Percentiles rank a stretch among this genome's conserved stretches.
Conservation (phyloP, 1,284 basidiomycete species). For the Trichosporon ovoides region DNA sequence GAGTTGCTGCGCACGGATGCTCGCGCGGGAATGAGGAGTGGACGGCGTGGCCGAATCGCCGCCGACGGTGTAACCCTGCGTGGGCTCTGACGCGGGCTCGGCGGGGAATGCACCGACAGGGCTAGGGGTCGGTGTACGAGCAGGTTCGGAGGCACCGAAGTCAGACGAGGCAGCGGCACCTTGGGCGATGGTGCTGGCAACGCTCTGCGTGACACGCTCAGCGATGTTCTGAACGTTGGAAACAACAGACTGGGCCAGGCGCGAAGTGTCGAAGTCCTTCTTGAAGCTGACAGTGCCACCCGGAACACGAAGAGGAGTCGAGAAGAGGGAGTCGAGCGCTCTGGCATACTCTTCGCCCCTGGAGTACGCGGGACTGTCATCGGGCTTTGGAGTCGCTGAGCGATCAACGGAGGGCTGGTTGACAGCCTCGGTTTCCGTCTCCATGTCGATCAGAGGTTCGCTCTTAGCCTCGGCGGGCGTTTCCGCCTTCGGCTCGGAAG, state of each 20-base stretch:
- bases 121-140: constrained; percentile 8
- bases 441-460: background rate
- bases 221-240: constrained; percentile 3
- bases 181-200: background rate
- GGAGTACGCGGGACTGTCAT: background rate
- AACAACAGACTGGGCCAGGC: background rate
- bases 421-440: background rate
- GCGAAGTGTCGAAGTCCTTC: constrained; percentile 1
- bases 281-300: constrained; percentile 10
- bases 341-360: constrained; percentile 18
- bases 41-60: background rate
- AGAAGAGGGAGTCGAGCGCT: constrained; percentile 15
- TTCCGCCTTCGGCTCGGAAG: background rate
- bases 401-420: background rate
- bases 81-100: too few species aligned
- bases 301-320: constrained; percentile 9
- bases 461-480: background rate
- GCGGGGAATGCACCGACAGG: constrained; percentile 10
- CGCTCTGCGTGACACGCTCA: background rate
- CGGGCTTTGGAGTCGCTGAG: background rate
- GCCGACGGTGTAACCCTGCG: background rate
- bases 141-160: background rate
- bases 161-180: constrained; percentile 1
- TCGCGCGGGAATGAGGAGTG: too few species aligned
- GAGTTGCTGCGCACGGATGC: background rate